Evolutionary conservation across 2,329 filamentous ascomycete species (phyloP), one percentile per base, ranked within the genome.

Genomic region (Penicillium sp.): DNA sequence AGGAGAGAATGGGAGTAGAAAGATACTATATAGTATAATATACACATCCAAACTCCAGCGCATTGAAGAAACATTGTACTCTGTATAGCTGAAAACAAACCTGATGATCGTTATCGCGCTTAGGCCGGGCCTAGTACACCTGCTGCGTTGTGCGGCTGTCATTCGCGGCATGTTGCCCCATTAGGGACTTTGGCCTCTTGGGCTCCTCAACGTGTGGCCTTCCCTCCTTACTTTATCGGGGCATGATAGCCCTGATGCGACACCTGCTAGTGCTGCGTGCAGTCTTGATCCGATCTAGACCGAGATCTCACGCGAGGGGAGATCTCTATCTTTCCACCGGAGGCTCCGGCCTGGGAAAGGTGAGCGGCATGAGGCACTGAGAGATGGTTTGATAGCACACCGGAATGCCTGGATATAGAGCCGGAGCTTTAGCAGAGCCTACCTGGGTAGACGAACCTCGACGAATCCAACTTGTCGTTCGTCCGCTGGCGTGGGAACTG

Each of bases 61-160:
- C 6, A 27, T 12, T 5, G 10, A 20, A 12, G 15, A 9, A 9
- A 18, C 33, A 20, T 12, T 12, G 3, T 9, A 20, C 12, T 9
- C 33, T 7, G 20, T 8, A 2, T 23, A 35, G 33, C 33, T 37
- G 8, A 37, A 37, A 4, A 20, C 6, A 3, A 25, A 40, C 23
- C 10, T 15, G 38, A 40, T 15, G 24, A 25, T 7, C 25, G 27
- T 47, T 46, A 42, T 39, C 49, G 54, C 54, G 52, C 47, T 57
- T 57, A 57, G 47, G 52, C 42, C 47, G 49, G 29, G 25, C 44
- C 18, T 37, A 35, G 12, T 35, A 47, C 50, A 49, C 50, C 42
- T 50, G 50, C 44, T 48, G 43, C 20, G 47, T 49, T 49, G 50
- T 53, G 53, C 53, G 39, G 50, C 32, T 52, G 28, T 29, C 47